Conservation (phyloP, 192 early-diverging fungal species). For the Polychytrium aggregatum region DNA sequence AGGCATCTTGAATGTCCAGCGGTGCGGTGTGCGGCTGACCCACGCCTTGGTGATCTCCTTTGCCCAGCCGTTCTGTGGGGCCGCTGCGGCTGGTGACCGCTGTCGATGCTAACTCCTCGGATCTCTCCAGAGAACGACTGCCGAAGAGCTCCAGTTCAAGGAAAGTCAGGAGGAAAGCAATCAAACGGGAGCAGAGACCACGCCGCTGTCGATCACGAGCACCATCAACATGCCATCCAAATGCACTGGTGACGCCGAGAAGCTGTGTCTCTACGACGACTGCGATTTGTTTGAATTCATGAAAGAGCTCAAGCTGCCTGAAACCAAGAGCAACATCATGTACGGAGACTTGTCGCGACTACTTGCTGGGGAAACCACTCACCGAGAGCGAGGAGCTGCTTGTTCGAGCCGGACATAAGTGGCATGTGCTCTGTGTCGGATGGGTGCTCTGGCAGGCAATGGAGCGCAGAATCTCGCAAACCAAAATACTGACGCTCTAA, state of each 20-base stretch:
- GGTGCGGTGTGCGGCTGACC: too few relatives aligned
- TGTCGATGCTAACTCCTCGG: too few relatives aligned
- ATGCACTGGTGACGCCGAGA: slow-evolving; percentile 5
- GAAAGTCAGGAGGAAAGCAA: slow-evolving; percentile 5
- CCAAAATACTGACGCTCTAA: too few relatives aligned
- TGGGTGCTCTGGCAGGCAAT: background rate
- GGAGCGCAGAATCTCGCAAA: background rate
- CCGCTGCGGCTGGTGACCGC: too few relatives aligned
- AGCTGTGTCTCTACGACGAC: slow-evolving; percentile 24
- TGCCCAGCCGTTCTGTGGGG: too few relatives aligned
- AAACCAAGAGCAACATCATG: background rate
- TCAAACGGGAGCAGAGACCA: too few relatives aligned
- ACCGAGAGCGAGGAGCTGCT: background rate
- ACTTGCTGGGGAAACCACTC: background rate
- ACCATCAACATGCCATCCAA: background rate
- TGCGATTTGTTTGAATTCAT: slow-evolving; percentile 23
- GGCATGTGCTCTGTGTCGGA: background rate
- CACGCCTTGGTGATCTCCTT: too few relatives aligned
- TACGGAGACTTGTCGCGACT: background rate
- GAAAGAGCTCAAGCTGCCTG: slow-evolving; percentile 1
- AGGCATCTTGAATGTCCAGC: too few relatives aligned
- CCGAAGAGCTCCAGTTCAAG: slow-evolving; percentile 2
- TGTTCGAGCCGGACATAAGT: background rate
- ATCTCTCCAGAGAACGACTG: slow-evolving; percentile 12
- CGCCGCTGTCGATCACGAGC: too few relatives aligned